Evolutionary conservation across 1,139 yeast genomes (phyloP).

Genomic region (Entelexis sorbosivorans): DNA sequence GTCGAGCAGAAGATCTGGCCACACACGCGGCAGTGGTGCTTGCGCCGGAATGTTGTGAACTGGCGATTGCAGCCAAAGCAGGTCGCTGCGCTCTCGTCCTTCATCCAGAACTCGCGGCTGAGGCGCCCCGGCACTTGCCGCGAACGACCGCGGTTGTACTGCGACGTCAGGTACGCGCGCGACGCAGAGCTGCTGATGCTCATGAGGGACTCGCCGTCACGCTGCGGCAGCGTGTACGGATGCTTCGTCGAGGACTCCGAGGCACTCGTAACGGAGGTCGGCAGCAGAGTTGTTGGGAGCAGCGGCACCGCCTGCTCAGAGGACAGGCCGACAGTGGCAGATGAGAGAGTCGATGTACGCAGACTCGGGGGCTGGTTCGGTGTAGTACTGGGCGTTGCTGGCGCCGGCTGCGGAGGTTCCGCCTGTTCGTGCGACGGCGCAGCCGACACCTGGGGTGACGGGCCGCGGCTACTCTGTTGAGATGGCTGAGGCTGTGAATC

Average conservation of each 20-base stretch:
- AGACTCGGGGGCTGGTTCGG: constrained; percentile 8
- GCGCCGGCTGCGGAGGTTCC: not conserved
- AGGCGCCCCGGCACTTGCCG: constrained; percentile 23
- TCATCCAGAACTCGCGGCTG: constrained; percentile 74
- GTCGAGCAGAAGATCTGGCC: constrained; percentile 88
- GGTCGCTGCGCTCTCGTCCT: constrained; percentile 73
- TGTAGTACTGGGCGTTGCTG: not conserved
- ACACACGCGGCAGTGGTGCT: constrained; percentile 91
- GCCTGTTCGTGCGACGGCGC: not conserved
- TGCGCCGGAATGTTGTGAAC: constrained; percentile 70
- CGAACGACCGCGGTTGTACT: constrained; percentile 21
- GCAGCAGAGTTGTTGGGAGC: constrained; percentile 11
- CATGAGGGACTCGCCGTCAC: constrained; percentile 21
- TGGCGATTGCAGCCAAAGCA: constrained; percentile 67
- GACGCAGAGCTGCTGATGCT: constrained; percentile 22
- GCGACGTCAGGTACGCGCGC: constrained; percentile 23
- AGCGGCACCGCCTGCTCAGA: constrained; percentile 18
- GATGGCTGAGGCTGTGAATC: not conserved
- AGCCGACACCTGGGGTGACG: not conserved
- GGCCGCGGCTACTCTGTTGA: not conserved
- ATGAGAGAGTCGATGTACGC: constrained; percentile 9
- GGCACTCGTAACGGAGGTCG: not conserved
- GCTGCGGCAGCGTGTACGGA: constrained; percentile 2
- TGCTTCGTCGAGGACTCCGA: not conserved
- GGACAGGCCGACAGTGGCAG: constrained; percentile 17